Evolutionary conservation across 352 stramenopile species (phyloP).

Genomic region (Phytophthora cactorum): DNA sequence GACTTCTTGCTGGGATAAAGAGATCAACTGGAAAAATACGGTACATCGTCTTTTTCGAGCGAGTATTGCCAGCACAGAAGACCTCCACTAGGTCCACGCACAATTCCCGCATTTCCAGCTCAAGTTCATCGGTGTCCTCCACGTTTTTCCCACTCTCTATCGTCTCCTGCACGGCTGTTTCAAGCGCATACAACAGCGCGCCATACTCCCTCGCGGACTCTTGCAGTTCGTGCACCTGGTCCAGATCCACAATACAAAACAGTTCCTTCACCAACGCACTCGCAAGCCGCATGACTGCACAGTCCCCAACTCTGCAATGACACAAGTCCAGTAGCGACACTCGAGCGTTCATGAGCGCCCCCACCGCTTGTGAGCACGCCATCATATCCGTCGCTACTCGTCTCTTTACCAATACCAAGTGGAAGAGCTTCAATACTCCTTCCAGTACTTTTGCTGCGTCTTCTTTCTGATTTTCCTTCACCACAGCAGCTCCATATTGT

Average conservation of each 20-base stretch:
- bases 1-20: slow-evolving; percentile 71
- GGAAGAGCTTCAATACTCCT: slow-evolving; percentile 66
- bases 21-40: slow-evolving; percentile 83
- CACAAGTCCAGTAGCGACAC: slow-evolving; percentile 75
- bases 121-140: slow-evolving; percentile 10
- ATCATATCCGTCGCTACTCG: slow-evolving; percentile 54
- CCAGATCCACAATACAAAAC: slow-evolving; percentile 72
- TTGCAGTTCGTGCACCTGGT: slow-evolving; percentile 82
- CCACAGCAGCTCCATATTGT: slow-evolving; percentile 52
- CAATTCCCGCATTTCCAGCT: slow-evolving; percentile 48
- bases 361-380: slow-evolving; percentile 69
- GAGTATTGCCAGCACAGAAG: slow-evolving; percentile 82
- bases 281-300: slow-evolving; percentile 59
- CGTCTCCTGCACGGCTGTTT: slow-evolving; percentile 41
- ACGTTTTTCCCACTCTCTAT: slow-evolving; percentile 18
- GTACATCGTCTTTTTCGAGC: slow-evolving; percentile 80
- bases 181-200: slow-evolving; percentile 73
- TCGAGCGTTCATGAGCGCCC: slow-evolving; percentile 67
- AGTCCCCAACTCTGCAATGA: slow-evolving; percentile 41
- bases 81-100: slow-evolving; percentile 78
- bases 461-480: slow-evolving; percentile 22
- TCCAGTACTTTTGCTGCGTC: slow-evolving; percentile 45
- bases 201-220: slow-evolving; percentile 81
- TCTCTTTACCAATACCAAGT: slow-evolving; percentile 66
- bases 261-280: slow-evolving; percentile 80